Base-by-base conservation (phyloP, 345 rosid species). In the Kandelia obovata region DNA sequence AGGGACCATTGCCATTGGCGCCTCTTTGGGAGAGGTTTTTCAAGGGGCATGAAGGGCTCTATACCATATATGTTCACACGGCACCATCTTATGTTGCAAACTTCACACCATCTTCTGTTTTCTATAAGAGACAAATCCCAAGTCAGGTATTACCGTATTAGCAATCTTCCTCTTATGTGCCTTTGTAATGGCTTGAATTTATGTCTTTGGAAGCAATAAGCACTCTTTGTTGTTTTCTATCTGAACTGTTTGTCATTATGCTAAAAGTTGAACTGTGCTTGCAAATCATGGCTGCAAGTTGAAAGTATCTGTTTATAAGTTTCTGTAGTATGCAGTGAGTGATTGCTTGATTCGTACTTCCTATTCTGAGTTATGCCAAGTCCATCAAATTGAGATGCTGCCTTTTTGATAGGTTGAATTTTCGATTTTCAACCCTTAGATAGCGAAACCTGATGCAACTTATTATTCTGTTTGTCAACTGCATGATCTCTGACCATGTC, bases 1-100 rank as follows among this genome's bases (percentile, higher is more conserved):
- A 92, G 72, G 97, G 99, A 43, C 87, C 91, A 51, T 77, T 95
- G 85, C 96, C 96, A 7, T 75, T 95, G 75, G 89, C 89, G 61
- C 91, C 96, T 25, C 89, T 95, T 15, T 95, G 98, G 99, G 96
- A 95, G 73, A 86, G 73, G 80, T 95, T 92, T 82, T 86, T 92
- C 76, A 73, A 86, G 62, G 96, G 89, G 23, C 80, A 87, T 51
- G 78, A 88, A 65, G 88, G 80, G 77, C 82, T 70, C 57, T 95
- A 76, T 71, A 86, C 96, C 0, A 81, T 90, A 58, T 92, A 95
- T 81, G 75, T 92, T 73, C 99, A 95, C 72, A 68, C 98, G 0
- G 51, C 80, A 70, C 99, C 99, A 5, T 58, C 84, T 55, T 92
- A 90, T 78, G 78, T 7, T 64, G 74, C 77, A 1, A 78, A 80